These are phyloP conservation scores for Neurospora intermedia DNA, from an alignment of 495 filamentous ascomycete species.

Conservation along the genomic window DNA sequence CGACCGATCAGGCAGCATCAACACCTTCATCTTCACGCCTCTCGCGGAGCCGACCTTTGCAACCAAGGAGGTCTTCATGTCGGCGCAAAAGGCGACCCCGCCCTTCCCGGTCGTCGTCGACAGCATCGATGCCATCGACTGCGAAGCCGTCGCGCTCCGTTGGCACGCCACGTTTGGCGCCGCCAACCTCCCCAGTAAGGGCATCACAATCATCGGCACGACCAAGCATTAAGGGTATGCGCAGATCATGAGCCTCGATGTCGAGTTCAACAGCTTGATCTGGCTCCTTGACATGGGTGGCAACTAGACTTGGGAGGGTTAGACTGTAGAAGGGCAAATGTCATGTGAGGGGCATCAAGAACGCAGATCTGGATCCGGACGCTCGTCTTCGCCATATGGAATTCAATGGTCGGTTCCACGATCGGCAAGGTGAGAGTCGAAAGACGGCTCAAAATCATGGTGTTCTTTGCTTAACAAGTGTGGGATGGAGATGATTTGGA, in stretches of 20 bases:
- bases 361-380: not conserved
- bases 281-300: constrained; percentile 30
- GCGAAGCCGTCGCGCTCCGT: constrained; percentile 21
- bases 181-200: constrained; percentile 21
- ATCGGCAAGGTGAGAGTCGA: not conserved
- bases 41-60: constrained; percentile 24
- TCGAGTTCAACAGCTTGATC: constrained; percentile 29
- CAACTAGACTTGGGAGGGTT: constrained; percentile 25
- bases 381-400: not conserved
- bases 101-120: constrained; percentile 24
- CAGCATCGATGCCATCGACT: constrained; percentile 24
- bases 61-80: constrained; percentile 28
- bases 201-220: constrained; percentile 22
- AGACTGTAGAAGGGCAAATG: not conserved
- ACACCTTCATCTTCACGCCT: constrained; percentile 26
- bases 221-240: constrained; percentile 19
- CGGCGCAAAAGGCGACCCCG: constrained; percentile 22
- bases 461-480: not conserved
- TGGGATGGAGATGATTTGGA: not conserved
- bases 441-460: not conserved
- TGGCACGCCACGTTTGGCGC: constrained; percentile 29
- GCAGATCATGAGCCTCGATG: constrained; percentile 24
- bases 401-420: not conserved
- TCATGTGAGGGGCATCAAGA: not conserved
- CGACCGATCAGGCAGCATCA: constrained; percentile 28